Evolutionary conservation across 2,329 filamentous ascomycete species (phyloP).

Genomic region (Parastagonospora nodorum): DNA sequence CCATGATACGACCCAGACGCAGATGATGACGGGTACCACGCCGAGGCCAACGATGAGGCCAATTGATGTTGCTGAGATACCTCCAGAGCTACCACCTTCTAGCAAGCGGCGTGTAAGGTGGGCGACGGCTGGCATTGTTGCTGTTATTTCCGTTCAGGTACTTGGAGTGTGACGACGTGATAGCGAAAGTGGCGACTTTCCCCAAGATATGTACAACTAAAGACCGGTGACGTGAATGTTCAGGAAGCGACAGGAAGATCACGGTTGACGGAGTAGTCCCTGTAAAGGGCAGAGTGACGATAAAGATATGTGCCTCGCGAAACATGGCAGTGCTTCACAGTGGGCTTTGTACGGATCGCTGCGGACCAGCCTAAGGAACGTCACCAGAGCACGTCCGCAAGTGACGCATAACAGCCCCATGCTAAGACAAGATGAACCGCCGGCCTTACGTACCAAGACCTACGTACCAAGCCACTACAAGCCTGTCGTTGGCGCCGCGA

Average conservation of each 20-base stretch:
- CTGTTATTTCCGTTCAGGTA: not conserved
- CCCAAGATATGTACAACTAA: not conserved
- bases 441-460: conserved; percentile 19
- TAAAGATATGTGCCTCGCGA: not conserved
- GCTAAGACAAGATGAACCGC: conserved; percentile 14
- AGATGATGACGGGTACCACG: conserved; percentile 28
- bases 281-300: too few relatives aligned
- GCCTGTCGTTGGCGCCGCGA: conserved; percentile 22
- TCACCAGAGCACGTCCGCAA: conserved; percentile 3
- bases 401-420: conserved; percentile 18
- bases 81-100: conserved; percentile 7
- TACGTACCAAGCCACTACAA: conserved; percentile 16
- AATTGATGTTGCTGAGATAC: conserved; percentile 24
- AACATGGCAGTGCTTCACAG: conserved; percentile 1
- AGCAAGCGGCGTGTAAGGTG: conserved; percentile 22
- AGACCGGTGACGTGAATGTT: not conserved
- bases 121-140: conserved; percentile 20
- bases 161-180: not conserved
- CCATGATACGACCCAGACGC: conserved; percentile 31
- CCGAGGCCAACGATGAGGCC: conserved; percentile 31
- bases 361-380: not conserved
- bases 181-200: not conserved
- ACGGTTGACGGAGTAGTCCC: not conserved
- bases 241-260: not conserved
- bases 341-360: conserved; percentile 7